Base-by-base conservation (phyloP, 805 yeast genomes). In the Cyberlindnera veronae region DNA sequence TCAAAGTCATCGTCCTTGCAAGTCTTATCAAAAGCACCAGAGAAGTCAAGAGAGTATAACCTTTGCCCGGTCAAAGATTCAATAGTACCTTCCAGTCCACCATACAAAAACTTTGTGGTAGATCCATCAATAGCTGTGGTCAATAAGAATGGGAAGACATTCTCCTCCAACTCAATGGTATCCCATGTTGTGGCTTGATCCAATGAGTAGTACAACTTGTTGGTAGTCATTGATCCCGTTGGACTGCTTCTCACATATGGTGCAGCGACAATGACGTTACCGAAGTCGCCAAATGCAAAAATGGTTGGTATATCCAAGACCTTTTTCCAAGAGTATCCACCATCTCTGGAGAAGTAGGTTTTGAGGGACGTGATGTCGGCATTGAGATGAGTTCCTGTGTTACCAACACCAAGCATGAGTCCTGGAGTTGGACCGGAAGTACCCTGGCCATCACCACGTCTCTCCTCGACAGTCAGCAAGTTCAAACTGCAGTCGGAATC, bases 161-260 rank as follows among this genome's bases (percentile, higher is more conserved):
- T 41, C 4, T 46, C 44, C 5, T 76, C 80, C 6, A 86, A 54
- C n/a, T 69, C 64, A 24, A 66, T 58, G 15, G 67, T 64, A 2
- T 55, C 41, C 90, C 91, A 88, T 1, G 80, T 61, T 10, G 66
- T 54, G 22, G 95, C 95, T 55, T 85, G 90, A 56, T 87, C 90
- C 20, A 82, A 57, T 0, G 95, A 84, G 51, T 69, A 88, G 39
- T 55, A 64, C 17, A 70, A 57, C 10, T 59, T 61, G 24, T 69
- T 65, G 1, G 60, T 53, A 2, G 3, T 46, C 45, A 5, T 63
- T 50, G n/a, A 50, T 45, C 19, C 47, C 50, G 26, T 6, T 14
- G 78, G 78, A 2, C 29, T 19, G 3, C 34, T 29, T 12, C 37
- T 42, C 6, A 31, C 30, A 26, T 47, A 54, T 15, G 60, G 58